Percentiles rank a stretch among this genome's conserved stretches.
These are phyloP conservation scores for Sphenostylis stenocarpa DNA, from an alignment of 306 rosid genomes.

Conservation along the genomic window DNA sequence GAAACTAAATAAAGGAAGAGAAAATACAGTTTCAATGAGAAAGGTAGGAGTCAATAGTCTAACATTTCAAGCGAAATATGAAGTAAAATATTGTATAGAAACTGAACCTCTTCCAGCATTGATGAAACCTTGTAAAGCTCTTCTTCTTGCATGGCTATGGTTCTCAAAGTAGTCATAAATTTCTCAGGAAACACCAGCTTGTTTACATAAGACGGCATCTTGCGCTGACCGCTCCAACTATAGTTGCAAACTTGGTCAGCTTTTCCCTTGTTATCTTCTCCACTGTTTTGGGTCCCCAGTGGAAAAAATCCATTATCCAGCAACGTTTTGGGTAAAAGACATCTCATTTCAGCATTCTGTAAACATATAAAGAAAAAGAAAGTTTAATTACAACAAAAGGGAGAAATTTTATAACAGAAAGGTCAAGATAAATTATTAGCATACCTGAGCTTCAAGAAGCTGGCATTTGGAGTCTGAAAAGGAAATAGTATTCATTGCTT, in stretches of 20 bases:
- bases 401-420: background rate
- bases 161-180: slow-evolving; percentile 77
- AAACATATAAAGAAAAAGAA: slow-evolving; percentile 12
- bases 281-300: slow-evolving; percentile 30
- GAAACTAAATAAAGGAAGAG: background rate
- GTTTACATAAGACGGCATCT: slow-evolving; percentile 68
- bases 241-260: slow-evolving; percentile 48
- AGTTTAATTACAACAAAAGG: background rate
- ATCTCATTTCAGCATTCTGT: slow-evolving; percentile 94
- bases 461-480: slow-evolving; percentile 70
- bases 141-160: slow-evolving; percentile 82
- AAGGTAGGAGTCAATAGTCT: background rate
- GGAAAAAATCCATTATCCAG: slow-evolving; percentile 79
- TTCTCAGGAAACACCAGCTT: slow-evolving; percentile 85
- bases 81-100: slow-evolving; percentile 9
- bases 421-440: slow-evolving; percentile 22
- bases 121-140: slow-evolving; percentile 79
- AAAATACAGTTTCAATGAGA: slow-evolving; percentile 4
- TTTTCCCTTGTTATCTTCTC: slow-evolving; percentile 41
- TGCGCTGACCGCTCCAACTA: slow-evolving; percentile 96
- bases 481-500: slow-evolving; percentile 63
- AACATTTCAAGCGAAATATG: slow-evolving; percentile 3
- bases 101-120: slow-evolving; percentile 80
- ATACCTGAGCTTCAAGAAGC: slow-evolving; percentile 90
- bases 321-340: slow-evolving; percentile 74